Conservation (phyloP, 306 rosid genomes). For the Biancaea sappan region DNA sequence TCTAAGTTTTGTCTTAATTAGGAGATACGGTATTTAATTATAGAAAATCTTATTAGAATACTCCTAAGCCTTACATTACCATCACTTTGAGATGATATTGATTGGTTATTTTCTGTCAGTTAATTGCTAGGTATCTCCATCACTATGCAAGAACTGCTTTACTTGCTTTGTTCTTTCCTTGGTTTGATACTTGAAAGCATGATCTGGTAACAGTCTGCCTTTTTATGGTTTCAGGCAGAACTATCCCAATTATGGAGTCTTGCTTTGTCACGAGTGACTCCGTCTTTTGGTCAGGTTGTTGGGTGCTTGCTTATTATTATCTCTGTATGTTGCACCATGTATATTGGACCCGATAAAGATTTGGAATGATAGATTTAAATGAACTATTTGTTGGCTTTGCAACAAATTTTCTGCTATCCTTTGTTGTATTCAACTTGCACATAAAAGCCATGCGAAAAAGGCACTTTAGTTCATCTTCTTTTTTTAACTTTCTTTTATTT, state of each 20-base stretch:
- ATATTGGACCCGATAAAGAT: constrained; percentile 75
- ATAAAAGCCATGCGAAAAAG: no score
- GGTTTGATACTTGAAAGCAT: not conserved
- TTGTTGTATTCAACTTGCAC: constrained; percentile 9
- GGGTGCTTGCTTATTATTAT: constrained; percentile 63
- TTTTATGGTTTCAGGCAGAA: constrained; percentile 54
- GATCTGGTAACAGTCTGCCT: not conserved
- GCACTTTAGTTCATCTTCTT: no score
- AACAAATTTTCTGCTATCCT: constrained; percentile 3
- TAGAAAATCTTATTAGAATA: not conserved
- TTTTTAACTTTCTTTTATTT: no score
- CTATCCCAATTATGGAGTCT: constrained; percentile 64
- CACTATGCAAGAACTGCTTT: not conserved
- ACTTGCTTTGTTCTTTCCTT: not conserved
- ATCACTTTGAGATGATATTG: not conserved
- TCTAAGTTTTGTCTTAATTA: no score
- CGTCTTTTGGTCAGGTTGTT: constrained; percentile 53
- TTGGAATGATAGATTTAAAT: constrained; percentile 40
- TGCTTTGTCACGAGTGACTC: constrained; percentile 43
- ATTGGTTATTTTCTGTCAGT: not conserved
- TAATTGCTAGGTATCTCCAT: not conserved
- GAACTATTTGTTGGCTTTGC: constrained; percentile 22
- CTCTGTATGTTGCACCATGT: constrained; percentile 65
- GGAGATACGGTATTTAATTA: not conserved
- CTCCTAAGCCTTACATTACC: not conserved